Percentiles rank a stretch among this genome's conserved stretches.
Conservation (phyloP, 163 green algal species). For the Chloromonas sp. region DNA sequence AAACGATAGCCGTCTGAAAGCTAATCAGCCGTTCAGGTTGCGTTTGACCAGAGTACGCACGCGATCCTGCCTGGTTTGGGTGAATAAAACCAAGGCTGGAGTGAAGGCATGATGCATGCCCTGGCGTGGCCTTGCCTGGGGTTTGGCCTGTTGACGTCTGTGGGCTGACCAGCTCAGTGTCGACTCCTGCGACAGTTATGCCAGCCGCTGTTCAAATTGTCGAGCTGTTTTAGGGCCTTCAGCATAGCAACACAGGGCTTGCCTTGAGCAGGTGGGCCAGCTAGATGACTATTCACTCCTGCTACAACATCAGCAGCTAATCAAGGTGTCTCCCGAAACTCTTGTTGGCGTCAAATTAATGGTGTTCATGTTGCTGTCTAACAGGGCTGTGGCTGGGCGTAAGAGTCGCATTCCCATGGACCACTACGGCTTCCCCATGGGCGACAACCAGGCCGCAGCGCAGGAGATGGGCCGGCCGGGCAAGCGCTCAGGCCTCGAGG, state of each 20-base stretch:
- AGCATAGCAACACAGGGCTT: too few relatives aligned
- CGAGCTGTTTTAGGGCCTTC: background rate
- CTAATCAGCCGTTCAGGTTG: background rate
- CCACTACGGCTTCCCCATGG: constrained; percentile 35
- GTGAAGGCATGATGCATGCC: too few relatives aligned
- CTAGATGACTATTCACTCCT: too few relatives aligned
- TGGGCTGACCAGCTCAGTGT: background rate
- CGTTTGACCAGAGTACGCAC: too few relatives aligned
- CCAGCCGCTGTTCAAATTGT: background rate
- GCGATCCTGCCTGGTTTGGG: too few relatives aligned
- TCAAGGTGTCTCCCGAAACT: too few relatives aligned
- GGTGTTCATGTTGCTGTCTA: background rate
- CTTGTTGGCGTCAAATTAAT: too few relatives aligned
- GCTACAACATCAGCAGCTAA: too few relatives aligned
- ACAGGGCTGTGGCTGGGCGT: background rate
- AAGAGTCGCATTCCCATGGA: constrained; percentile 28
- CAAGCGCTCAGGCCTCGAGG: constrained; percentile 5
- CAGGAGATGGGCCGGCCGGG: constrained; percentile 20
- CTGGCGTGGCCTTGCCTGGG: too few relatives aligned
- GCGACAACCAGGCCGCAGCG: constrained; percentile 21
- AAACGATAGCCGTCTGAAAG: background rate
- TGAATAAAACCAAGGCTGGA: too few relatives aligned
- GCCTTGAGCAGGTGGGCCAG: too few relatives aligned
- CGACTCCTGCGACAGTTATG: background rate
- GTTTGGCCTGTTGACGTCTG: too few relatives aligned